A percentile compares a stretch with the other conserved stretches of the same genome.
phyloP scores from a whole-genome alignment of 257 asterid species.

The Solanum neorickii region DNA sequence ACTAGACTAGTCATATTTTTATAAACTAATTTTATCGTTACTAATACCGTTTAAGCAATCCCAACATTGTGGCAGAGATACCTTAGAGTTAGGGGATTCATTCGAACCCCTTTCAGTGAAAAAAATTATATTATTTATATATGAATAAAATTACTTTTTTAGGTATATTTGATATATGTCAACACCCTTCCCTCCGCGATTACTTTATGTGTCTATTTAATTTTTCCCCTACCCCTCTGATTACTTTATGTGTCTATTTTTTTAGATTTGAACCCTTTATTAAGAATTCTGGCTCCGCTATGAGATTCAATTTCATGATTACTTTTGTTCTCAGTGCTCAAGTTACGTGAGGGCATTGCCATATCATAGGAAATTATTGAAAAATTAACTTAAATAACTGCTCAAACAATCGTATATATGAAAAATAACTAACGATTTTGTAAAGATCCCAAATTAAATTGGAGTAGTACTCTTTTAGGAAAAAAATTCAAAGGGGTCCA shows the following conservation, averaged over 20 bases:
- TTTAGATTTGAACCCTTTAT: too few species aligned
- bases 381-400: background rate
- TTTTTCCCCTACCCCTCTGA: too few species aligned
- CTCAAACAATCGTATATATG: background rate
- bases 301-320: background rate
- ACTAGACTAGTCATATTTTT: background rate
- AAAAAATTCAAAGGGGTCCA: background rate
- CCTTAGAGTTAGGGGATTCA: too few species aligned
- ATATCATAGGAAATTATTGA: background rate
- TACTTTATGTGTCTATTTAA: too few species aligned
- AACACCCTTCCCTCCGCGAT: fast-evolving
- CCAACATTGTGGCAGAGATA: too few species aligned
- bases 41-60: background rate
- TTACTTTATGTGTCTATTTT: fast-evolving
- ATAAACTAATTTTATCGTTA: too few species aligned
- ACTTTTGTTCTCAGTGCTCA: background rate
- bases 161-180: too few species aligned
- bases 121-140: too few species aligned
- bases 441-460: background rate
- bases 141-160: too few species aligned
- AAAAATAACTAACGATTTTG: background rate
- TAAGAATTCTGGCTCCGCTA: too few species aligned
- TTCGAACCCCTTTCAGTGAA: fast-evolving
- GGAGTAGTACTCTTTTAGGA: background rate
- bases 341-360: background rate